A percentile compares a stretch with the other conserved stretches of the same genome.
Conservation (phyloP, 228 moss, liverwort and hornwort species). For the Sphagnum magellanicum region DNA sequence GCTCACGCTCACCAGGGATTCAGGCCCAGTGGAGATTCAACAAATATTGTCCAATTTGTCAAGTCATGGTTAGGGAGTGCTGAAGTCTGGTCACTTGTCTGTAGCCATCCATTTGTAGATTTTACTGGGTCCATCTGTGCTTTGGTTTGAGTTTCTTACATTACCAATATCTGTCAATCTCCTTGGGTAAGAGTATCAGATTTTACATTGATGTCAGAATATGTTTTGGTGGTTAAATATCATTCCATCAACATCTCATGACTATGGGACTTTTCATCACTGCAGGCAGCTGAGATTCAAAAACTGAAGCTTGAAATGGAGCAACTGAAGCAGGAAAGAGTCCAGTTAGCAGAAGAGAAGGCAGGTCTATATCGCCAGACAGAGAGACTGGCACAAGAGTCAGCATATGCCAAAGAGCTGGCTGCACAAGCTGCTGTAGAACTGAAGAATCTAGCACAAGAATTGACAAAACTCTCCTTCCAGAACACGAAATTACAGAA, state of each 20-base stretch:
- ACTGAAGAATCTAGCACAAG: conserved; percentile 94
- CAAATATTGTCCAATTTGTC: neutral
- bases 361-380: conserved; percentile 52
- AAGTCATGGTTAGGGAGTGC: neutral
- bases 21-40: neutral
- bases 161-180: no score
- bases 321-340: conserved; percentile 59
- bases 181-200: no score
- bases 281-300: conserved; percentile 64
- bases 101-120: neutral
- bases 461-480: conserved; percentile 93
- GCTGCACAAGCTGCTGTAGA: conserved; percentile 92
- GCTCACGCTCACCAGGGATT: neutral
- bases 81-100: neutral
- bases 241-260: no score
- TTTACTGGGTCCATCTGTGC: neutral
- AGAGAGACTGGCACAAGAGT: conserved; percentile 86
- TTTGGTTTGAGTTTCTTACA: neutral
- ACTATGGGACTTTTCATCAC: neutral
- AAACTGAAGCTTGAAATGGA: conserved; percentile 35
- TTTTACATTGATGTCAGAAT: no score
- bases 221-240: no score
- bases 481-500: conserved; percentile 83
- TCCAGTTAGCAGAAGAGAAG: conserved; percentile 59
- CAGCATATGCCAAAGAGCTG: conserved; percentile 88